Evolutionary conservation across 106 monocot genomes (phyloP), one percentile per base, ranked within the genome.

Genomic region (Xerophyta viscosa): DNA sequence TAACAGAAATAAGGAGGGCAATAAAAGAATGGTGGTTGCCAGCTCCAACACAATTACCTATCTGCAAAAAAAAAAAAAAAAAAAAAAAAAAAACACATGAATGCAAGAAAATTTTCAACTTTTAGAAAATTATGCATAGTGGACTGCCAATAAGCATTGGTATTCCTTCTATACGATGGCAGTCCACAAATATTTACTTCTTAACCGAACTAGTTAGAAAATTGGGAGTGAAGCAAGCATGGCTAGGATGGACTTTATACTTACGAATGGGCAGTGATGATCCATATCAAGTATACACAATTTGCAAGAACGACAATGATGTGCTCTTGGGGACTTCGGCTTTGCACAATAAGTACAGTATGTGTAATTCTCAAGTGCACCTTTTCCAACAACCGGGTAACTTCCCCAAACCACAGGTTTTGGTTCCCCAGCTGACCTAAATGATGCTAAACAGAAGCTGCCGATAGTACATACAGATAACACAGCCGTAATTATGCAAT

Each of bases 201-300:
- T n/a, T n/a, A n/a, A n/a, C n/a, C n/a, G n/a, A n/a, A n/a, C n/a
- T n/a, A n/a, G n/a, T n/a, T n/a, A n/a, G n/a, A n/a, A n/a, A n/a
- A n/a, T n/a, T n/a, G n/a, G n/a, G n/a, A n/a, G n/a, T n/a, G n/a
- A n/a, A n/a, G n/a, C 33, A 33, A 33, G 11, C 11, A 33, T 6
- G 11, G 11, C 33, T 11, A 11, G 11, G 5, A 11, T 33, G 33
- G 33, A 11, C 11, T 18, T n/a, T 3, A 27, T 28, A 78, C 93
- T 87, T 88, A 93, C 93, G 58, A 93, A 93, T 52, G 93, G 93
- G 62, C 93, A 93, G 51, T 93, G 93, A 73, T 93, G 93, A 78
- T 93, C 93, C 93, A 93, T 93, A 66, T 88, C 93, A 66, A 87
- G 49, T 9, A 93, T 70, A 59, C 93, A 93, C 68, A 75, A 81